These are phyloP conservation scores for Flaveria brownii DNA, from an alignment of 129 eudicot species.

Conservation along the genomic window DNA sequence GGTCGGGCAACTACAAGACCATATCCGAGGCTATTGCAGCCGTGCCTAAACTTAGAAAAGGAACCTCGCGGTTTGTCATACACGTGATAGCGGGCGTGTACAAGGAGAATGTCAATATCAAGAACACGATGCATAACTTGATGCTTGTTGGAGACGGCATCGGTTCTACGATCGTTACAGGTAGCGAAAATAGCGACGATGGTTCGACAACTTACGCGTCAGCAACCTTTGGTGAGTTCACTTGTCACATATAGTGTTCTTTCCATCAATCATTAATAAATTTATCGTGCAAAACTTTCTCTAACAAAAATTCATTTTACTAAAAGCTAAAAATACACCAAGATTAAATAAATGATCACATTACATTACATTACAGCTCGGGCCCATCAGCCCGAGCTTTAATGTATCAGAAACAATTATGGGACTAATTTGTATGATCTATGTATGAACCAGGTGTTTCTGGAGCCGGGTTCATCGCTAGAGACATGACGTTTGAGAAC, in stretches of 20 bases:
- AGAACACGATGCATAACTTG: constrained; percentile 38
- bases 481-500: constrained; percentile 64
- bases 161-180: constrained; percentile 45
- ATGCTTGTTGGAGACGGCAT: constrained; percentile 64
- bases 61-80: constrained; percentile 45
- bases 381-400: too few species aligned
- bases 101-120: constrained; percentile 51
- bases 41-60: constrained; percentile 30
- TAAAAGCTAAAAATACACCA: too few species aligned
- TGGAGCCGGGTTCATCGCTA: constrained; percentile 56
- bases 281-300: neutral
- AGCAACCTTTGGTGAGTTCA: constrained; percentile 59
- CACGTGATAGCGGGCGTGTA: constrained; percentile 57
- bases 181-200: constrained; percentile 37
- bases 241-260: constrained; percentile 1
- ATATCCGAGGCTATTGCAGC: constrained; percentile 50
- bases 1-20: constrained; percentile 58
- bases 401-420: neutral
- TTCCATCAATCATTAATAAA: neutral
- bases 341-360: too few species aligned
- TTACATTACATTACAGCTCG: too few species aligned
- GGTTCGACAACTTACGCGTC: constrained; percentile 58
- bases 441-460: constrained; percentile 37
- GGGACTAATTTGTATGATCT: neutral
- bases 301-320: neutral